Evolutionary conservation across 2,329 filamentous ascomycete species (phyloP), one percentile per base, ranked within the genome.

Genomic region (Plectosphaerella sp.): DNA sequence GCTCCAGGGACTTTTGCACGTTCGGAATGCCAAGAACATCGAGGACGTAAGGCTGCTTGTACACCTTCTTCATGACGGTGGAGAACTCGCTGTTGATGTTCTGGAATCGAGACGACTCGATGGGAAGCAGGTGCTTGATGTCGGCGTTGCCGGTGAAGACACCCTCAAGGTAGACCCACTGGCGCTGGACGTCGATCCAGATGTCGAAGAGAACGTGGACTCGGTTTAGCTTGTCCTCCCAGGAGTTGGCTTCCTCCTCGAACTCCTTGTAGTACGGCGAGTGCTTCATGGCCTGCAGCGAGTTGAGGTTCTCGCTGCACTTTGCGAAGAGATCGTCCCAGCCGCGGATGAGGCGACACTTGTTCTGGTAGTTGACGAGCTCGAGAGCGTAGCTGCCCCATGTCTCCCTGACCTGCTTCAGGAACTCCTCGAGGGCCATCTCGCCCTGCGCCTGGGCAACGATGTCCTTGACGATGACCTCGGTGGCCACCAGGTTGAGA

Each of bases 211-310:
- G 80, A 15, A 99, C 91, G 66, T 99, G 94, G 3, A 99, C 91
- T 45, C 94, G 86, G 68, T 97, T 99, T 24, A 99, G 80, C 68
- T 96, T 96, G 72, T 99, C 95, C 71, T 99, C 95, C 94, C 94
- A 99, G 1, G 88, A 83, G 1, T 91, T 88, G 7, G 95, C 95
- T 61, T 99, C 94, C 62, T 99, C 94, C 67, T 99, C 94, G 57
- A 99, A 99, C 63, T 97, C 93, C 69, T 97, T 97, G 79, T 96
- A 99, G 71, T 99, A 99, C 0, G 94, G 94, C 5, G 94, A 99
- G 69, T 99, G 93, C 66, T 91, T 88, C 95, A 99, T 99, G 22
- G 94, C 94, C 70, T 97, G 94, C 47, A 99, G 76, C 6, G 94
- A 97, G 72, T 97, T 97, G 52, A 99, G 73, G 63, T 99, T 96